A percentile compares a stretch with the other conserved stretches of the same genome.
Evolutionary conservation across 1,284 basidiomycete genomes (phyloP).

Genomic region (Entoloma clypeatum): DNA sequence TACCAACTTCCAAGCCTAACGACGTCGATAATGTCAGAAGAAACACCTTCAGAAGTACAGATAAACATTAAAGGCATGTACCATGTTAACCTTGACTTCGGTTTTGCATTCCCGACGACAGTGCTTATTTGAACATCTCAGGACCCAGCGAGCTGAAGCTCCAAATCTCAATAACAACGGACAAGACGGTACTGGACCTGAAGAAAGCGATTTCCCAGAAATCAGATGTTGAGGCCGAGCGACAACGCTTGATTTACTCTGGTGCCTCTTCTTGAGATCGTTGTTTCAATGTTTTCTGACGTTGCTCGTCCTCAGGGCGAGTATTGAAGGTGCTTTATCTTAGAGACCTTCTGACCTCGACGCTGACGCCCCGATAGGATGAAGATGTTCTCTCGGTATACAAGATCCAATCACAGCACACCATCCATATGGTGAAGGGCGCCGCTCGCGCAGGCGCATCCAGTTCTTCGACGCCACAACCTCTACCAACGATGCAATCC

Average conservation of each 20-base stretch:
- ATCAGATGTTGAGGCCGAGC: slow-evolving; percentile 80
- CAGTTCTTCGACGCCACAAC: slow-evolving; percentile 34
- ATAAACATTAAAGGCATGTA: slow-evolving; percentile 73
- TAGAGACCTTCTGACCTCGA: not conserved
- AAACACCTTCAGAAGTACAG: slow-evolving; percentile 52
- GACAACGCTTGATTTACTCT: slow-evolving; percentile 85
- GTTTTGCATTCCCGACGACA: slow-evolving; percentile 3
- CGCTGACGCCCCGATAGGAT: slow-evolving; percentile 50
- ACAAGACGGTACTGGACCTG: slow-evolving; percentile 81
- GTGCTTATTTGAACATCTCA: not conserved
- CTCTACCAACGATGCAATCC: slow-evolving; percentile 75
- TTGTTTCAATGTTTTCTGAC: slow-evolving; percentile 7
- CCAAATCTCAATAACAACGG: slow-evolving; percentile 72
- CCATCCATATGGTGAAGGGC: slow-evolving; percentile 93
- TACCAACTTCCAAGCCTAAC: too few species aligned
- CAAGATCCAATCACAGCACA: slow-evolving; percentile 86
- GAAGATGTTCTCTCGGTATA: slow-evolving; percentile 79
- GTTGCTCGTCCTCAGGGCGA: slow-evolving; percentile 43
- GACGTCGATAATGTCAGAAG: slow-evolving; percentile 48
- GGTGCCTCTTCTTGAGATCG: slow-evolving; percentile 43
- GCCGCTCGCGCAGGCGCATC: slow-evolving; percentile 50
- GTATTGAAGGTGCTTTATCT: slow-evolving; percentile 58
- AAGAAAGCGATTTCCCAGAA: slow-evolving; percentile 82
- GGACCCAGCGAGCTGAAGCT: slow-evolving; percentile 90
- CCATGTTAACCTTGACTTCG: slow-evolving; percentile 20